phyloP scores from a whole-genome alignment of 805 yeast species.

The Starmerella potacharoeniae region DNA sequence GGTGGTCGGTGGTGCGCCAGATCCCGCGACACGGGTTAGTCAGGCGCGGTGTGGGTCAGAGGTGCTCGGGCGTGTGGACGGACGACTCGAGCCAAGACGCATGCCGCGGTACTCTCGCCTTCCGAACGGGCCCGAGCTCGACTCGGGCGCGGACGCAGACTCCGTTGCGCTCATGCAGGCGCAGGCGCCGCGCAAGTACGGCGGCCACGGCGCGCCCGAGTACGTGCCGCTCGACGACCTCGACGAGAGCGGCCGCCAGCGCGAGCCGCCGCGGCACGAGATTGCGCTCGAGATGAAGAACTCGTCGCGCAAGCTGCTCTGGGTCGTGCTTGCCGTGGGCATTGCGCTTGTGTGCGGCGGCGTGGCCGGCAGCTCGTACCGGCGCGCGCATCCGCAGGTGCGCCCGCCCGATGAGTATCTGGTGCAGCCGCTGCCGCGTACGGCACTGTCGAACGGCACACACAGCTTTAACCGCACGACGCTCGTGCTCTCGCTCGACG shows the following conservation, averaged over 20 bases:
- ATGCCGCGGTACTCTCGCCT: slow-evolving; percentile 11
- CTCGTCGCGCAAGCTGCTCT: slow-evolving; percentile 5
- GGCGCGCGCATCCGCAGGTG: background rate
- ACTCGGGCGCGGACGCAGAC: slow-evolving; percentile 19
- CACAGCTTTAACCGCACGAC: slow-evolving; percentile 68
- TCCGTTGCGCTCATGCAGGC: slow-evolving; percentile 19
- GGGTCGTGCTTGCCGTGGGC: slow-evolving; percentile 4
- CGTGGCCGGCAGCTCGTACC: background rate
- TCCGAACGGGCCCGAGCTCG: slow-evolving; percentile 1
- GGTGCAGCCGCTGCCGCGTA: slow-evolving; percentile 4
- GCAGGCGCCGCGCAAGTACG: slow-evolving; percentile 14
- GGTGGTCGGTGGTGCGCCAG: background rate
- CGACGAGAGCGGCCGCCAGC: slow-evolving; percentile 16
- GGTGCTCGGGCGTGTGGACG: background rate
- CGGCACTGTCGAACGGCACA: slow-evolving; percentile 44
- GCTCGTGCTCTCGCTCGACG: slow-evolving; percentile 68
- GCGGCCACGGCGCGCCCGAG: slow-evolving; percentile 14
- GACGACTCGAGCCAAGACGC: background rate
- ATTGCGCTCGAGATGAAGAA: background rate
- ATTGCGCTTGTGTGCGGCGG: slow-evolving; percentile 9
- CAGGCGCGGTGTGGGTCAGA: background rate
- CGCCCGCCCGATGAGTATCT: slow-evolving; percentile 3
- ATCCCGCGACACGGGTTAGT: background rate
- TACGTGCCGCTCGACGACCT: slow-evolving; percentile 21
- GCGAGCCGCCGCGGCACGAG: background rate